Conservation (phyloP, 2,329 filamentous ascomycete species). For the Aureobasidium namibiae region DNA sequence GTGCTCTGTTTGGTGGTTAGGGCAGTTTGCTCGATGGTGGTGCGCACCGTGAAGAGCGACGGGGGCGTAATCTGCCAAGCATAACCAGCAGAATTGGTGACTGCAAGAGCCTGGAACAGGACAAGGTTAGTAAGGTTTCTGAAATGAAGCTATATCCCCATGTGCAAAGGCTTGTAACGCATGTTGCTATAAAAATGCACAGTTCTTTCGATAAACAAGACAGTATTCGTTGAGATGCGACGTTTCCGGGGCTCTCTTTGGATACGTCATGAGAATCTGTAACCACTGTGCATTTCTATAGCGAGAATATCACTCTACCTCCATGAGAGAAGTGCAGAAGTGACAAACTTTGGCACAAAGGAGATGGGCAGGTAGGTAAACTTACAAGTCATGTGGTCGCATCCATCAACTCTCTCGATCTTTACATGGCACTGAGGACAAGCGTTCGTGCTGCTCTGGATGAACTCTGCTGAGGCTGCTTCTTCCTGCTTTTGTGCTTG, state of each 20-base stretch:
- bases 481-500: not conserved
- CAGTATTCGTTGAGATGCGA: no score
- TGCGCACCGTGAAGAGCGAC: not conserved
- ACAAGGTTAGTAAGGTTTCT: not conserved
- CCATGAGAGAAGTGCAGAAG: no score
- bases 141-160: no score
- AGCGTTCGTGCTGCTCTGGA: not conserved
- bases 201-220: no score
- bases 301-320: no score
- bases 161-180: no score
- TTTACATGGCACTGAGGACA: not conserved
- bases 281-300: no score
- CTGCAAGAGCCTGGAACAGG: not conserved
- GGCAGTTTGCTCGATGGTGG: not conserved
- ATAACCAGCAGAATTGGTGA: not conserved
- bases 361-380: not conserved
- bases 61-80: not conserved
- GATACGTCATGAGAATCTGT: no score
- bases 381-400: constrained; percentile 1
- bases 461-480: not conserved
- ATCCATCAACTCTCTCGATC: not conserved
- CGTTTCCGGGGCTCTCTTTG: no score
- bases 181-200: no score
- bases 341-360: not conserved
- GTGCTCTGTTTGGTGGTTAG: not conserved